These are phyloP conservation scores for Thinopyrum elongatum DNA, from an alignment of 176 grass and related monocot species.

Conservation along the genomic window DNA sequence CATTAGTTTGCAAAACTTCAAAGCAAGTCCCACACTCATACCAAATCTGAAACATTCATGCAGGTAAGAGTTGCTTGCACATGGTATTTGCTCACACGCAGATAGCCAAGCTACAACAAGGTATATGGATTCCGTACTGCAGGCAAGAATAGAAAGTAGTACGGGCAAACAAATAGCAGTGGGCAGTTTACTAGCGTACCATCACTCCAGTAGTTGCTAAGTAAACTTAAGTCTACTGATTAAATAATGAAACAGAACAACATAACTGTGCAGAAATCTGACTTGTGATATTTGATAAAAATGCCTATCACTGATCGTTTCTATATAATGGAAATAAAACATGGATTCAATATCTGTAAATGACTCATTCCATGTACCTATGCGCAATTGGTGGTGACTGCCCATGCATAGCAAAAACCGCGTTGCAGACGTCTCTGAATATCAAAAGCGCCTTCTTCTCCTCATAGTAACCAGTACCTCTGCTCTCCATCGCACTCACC, in stretches of 20 bases:
- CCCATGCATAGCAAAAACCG: conserved; percentile 79
- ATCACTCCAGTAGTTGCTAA: not conserved
- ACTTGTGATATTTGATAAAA: conserved; percentile 17
- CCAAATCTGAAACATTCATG: not conserved
- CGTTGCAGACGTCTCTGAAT: conserved; percentile 80
- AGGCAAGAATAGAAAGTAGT: conserved; percentile 16
- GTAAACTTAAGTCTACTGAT: not conserved
- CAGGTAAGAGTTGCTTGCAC: not conserved
- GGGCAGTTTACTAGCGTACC: not conserved
- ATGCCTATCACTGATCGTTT: conserved; percentile 1
- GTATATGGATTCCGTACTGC: not conserved
- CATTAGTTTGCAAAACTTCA: not conserved
- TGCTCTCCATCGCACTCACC: conserved; percentile 57
- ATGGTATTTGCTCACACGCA: not conserved
- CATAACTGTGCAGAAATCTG: not conserved
- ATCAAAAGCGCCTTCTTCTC: conserved; percentile 76
- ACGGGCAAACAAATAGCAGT: not conserved
- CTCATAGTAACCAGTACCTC: conserved; percentile 71
- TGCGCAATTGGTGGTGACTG: conserved; percentile 84
- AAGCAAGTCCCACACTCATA: not conserved
- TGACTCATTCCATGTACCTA: conserved; percentile 41
- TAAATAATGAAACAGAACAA: conserved; percentile 19
- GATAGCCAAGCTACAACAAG: conserved; percentile 22
- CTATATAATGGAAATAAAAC: not conserved
- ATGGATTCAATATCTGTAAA: not conserved